Base-by-base conservation (phyloP, 495 filamentous ascomycete genomes). In the Daldinia caldariorum region DNA sequence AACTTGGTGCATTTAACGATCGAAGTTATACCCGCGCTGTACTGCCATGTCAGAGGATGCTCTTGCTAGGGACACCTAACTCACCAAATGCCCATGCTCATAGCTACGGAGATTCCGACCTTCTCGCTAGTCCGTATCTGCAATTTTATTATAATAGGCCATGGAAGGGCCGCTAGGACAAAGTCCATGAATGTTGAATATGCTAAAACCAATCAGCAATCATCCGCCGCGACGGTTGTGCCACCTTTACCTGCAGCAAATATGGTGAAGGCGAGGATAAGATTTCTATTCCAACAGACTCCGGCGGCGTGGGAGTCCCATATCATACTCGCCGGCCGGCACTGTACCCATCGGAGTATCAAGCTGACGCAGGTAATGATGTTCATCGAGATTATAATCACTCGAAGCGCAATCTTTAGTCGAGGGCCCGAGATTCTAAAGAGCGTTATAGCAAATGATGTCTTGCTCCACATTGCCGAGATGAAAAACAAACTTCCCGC, bases 111-210 rank as follows among this genome's bases (percentile, higher is more conserved):
- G 4, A 82, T 73, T 13, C 80, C 80, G 43, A 80, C 18, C 45
- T 79, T 82, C 58, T 82, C 80, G 16, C 73, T 76, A 1, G 63
- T 69, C 22, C 72, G 73, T 71, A 83, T 80, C 38, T 79, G 74
- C 6, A 81, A 54, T 3, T 65, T 72, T 55, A 72, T 73, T 4
- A 82, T 72, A 16, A 81, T 51, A 26, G 66, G 63, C 76, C 79
- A 78, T 0, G 79, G 78, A 1, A 82, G 71, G 0, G 76, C 59
- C 0, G 79, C 78, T 2, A 82, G 71, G 7, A 75, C 54, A 47
- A 81, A 75, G 16, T 82, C 80, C 51, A 74, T 69, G 12, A 74
- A 62, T 9, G 74, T 78, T 0, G 80, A 82, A 45, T 78, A 80
- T 14, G 72, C 79, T 47, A 22, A 20, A 3, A 22, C 18, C 20